These are phyloP conservation scores for Saussurea involucrata DNA, from an alignment of 129 eudicot genomes.

Conservation along the genomic window DNA sequence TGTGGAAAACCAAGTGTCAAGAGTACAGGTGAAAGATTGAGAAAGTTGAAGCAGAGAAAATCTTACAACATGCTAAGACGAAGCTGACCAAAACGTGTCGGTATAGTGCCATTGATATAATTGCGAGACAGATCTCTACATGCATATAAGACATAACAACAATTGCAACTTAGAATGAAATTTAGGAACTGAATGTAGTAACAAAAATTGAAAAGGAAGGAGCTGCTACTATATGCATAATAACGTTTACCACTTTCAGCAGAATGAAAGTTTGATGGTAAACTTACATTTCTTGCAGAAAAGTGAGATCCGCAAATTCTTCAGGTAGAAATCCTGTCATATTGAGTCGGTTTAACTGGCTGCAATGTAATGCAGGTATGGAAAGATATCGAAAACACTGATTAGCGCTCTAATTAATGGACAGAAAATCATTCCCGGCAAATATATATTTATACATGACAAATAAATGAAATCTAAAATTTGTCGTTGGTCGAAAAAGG, in stretches of 20 bases:
- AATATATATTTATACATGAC: not conserved
- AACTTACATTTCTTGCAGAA: conserved; percentile 66
- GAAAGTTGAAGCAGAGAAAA: not conserved
- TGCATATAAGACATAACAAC: not conserved
- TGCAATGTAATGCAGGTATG: conserved; percentile 20
- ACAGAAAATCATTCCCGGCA: not conserved
- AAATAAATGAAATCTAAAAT: not conserved
- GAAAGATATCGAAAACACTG: conserved; percentile 4
- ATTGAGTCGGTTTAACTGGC: conserved; percentile 66
- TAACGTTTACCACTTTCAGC: not conserved
- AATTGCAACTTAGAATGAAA: not conserved
- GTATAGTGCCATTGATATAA: conserved; percentile 79
- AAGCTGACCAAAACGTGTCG: conserved; percentile 45
- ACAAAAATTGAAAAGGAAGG: not conserved
- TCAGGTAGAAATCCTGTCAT: conserved; percentile 69
- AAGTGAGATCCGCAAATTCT: conserved; percentile 57
- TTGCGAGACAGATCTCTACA: conserved; percentile 75
- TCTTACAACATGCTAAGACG: conserved; percentile 64
- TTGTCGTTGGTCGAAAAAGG: not conserved
- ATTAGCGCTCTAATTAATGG: conserved; percentile 1
- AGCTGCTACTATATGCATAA: not conserved
- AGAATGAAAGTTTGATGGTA: not conserved
- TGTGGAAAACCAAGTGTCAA: conserved; percentile 24
- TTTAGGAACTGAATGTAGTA: not conserved
- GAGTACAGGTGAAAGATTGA: not conserved